Evolutionary conservation across 2,329 filamentous ascomycete species (phyloP), one percentile per base, ranked within the genome.

Genomic region (Trichoderma guizhouense): DNA sequence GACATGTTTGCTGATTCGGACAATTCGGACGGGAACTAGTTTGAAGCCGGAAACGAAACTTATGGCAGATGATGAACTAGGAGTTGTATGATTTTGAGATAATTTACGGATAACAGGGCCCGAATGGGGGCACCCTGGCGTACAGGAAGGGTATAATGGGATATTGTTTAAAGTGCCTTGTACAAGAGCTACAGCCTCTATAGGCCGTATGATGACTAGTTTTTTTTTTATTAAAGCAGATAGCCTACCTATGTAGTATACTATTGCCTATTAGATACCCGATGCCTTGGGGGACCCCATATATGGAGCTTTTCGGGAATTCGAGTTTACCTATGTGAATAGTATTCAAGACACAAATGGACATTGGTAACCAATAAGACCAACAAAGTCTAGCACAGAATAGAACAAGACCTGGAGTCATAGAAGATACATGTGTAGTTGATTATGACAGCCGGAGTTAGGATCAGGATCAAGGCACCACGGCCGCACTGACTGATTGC

Each of bases 1-100:
- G 93, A 96, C 78, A 95, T 96, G 93, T 97, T 96, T 87, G 93
- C 92, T 12, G 92, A 92, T 79, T 92, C 91, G 5, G 92, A 92
- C 53, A 15, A 73, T 57, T 71, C 68, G 26, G 69, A 71, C 36
- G 55, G 43, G 9, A 28, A 60, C 30, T 67, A 57, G 24, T 26
- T 53, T 47, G 26, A n/a, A 15, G 28, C 28, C 14, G n/a, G n/a
- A n/a, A n/a, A n/a, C n/a, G n/a, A n/a, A n/a, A n/a, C n/a, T 60
- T 28, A 53, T 15, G 28, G 5, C 24, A n/a, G 24, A 36, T 30
- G 47, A 39, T 39, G 43, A 24, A 39, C 18, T 11, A 18, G 39
- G 15, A 51, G 36, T 43, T 30, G 26, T 24, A 24, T 12, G 36
- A 60, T 28, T 60, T 61, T 11, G 24, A 67, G 34, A 69, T n/a